Conservation (phyloP, 805 yeast species). For the Hanseniaspora meyeri region DNA sequence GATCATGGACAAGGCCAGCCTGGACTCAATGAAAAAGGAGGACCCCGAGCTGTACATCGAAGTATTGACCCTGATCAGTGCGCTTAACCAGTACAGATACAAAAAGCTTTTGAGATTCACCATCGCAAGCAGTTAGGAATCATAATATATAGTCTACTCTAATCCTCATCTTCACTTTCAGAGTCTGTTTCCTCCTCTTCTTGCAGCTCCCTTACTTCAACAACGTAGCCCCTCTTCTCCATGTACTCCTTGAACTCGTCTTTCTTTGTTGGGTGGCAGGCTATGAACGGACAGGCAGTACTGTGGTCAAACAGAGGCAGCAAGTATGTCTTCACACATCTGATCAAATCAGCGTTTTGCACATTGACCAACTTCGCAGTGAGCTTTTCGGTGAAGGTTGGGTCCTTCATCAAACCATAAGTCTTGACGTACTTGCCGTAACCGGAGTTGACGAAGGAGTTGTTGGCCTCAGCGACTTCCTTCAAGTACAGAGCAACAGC, state of each 20-base stretch:
- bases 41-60: conserved; percentile 52
- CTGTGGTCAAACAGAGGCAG: conserved; percentile 43
- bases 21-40: conserved; percentile 36
- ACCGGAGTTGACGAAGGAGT: conserved; percentile 56
- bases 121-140: conserved; percentile 40
- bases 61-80: conserved; percentile 46
- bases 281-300: conserved; percentile 8
- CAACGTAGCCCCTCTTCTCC: conserved; percentile 3
- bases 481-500: conserved; percentile 68
- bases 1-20: conserved; percentile 41
- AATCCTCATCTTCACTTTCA: neutral
- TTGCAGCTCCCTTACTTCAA: conserved; percentile 1
- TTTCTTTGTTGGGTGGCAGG: conserved; percentile 13
- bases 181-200: conserved; percentile 7
- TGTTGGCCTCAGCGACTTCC: conserved; percentile 53
- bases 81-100: conserved; percentile 56
- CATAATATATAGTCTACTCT: neutral
- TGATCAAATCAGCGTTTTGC: conserved; percentile 18
- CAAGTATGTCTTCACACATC: conserved; percentile 45
- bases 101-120: conserved; percentile 67
- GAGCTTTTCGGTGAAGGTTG: neutral
- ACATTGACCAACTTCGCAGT: neutral
- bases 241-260: conserved; percentile 5
- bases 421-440: conserved; percentile 38
- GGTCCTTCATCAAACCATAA: conserved; percentile 12